Base-by-base conservation (phyloP, 2,329 filamentous ascomycete genomes). In the Remersonia thermophila region DNA sequence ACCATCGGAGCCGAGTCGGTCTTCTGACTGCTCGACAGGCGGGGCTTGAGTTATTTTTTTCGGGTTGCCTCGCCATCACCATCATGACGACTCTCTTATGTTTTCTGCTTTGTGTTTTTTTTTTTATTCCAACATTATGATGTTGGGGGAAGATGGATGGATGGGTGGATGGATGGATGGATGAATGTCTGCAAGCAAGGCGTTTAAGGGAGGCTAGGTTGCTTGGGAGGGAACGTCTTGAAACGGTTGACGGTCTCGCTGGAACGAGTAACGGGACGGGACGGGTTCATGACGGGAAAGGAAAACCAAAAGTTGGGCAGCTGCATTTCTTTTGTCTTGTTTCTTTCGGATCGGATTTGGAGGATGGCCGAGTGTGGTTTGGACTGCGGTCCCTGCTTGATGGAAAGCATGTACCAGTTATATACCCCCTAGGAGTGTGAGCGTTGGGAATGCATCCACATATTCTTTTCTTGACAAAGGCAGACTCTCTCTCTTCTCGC, bases 351-450 rank as follows among this genome's bases (percentile, higher is more conserved):
- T 28, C 25, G 13, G 26, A 32, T 29, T 9, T 8, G 16, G 9
- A 33, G 27, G 25, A 20, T 16, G 15, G 55, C 55, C 51, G 56
- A n/a, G n/a, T n/a, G n/a, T n/a, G n/a, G n/a, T 60, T 61, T 65
- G 61, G 62, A 62, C 47, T 51, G 51, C 40, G 45, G 40, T 50
- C 45, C 33, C 39, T 29, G 36, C 44, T 47, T 29, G 15, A 20
- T 32, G 26, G 30, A 23, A 23, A 10, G 25, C 35, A 37, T 35
- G 39, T 37, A 48, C 51, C 7, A 39, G 35, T 38, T 27, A 55
- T 62, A 63, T 59, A 62, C 60, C 61, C 58, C 56, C 52, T 44
- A 48, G 45, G 37, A 43, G 47, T 47, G 44, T 33, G 28, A 36
- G 33, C 31, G 32, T 35, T 30, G n/a, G 20, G 9, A 23, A 23